Evolutionary conservation across 2,329 filamentous ascomycete species (phyloP).

Genomic region (Ambrosiella cleistominuta): DNA sequence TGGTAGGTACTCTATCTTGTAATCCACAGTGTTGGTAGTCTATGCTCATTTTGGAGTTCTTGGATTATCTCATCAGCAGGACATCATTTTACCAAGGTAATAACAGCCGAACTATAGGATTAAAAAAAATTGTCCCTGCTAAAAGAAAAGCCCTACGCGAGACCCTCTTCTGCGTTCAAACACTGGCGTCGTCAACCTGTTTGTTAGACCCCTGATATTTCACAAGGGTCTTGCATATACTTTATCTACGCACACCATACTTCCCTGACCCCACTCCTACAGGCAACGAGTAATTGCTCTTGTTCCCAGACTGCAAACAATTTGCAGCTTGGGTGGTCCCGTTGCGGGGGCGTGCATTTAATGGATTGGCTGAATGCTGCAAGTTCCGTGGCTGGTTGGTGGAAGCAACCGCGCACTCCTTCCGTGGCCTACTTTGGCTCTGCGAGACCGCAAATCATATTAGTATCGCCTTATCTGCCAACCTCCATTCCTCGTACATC

Average conservation of each 20-base stretch:
- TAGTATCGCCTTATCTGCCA: conserved; percentile 4
- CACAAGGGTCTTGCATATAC: background rate
- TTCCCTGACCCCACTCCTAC: background rate
- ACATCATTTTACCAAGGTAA: background rate
- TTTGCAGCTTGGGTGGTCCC: too few species aligned
- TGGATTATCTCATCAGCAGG: background rate
- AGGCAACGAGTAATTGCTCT: background rate
- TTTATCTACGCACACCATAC: too few species aligned
- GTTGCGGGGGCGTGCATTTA: background rate
- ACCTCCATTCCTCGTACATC: conserved; percentile 3
- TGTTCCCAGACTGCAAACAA: too few species aligned
- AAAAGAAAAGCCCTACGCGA: background rate
- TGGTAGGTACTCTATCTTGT: background rate
- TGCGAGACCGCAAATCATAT: conserved; percentile 2
- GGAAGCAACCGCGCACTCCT: background rate
- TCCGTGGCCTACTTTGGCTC: background rate
- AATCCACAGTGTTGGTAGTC: background rate
- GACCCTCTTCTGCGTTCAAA: background rate
- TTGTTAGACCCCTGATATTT: background rate
- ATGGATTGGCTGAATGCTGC: background rate
- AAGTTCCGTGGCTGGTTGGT: background rate
- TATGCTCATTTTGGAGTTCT: background rate
- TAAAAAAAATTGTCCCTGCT: background rate
- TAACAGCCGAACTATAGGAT: background rate
- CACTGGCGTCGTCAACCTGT: background rate